Evolutionary conservation across 225 moss, liverwort and hornwort genomes (phyloP).

Genomic region (Antitrichia curtipendula): DNA sequence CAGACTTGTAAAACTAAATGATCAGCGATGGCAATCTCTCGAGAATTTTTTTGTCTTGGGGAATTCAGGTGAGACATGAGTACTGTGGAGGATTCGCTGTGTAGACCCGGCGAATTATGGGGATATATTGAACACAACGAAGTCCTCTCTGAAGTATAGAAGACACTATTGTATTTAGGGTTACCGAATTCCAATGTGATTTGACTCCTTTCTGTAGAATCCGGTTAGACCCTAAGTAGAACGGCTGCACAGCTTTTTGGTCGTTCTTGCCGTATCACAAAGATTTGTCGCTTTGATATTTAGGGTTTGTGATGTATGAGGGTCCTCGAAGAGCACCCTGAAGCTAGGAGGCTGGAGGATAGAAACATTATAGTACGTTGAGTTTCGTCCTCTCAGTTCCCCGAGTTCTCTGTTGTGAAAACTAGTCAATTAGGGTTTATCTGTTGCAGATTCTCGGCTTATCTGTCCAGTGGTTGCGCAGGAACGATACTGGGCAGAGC

Average conservation of each 20-base stretch:
- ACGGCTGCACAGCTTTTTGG: not conserved
- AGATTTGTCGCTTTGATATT: not conserved
- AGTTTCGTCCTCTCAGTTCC: not conserved
- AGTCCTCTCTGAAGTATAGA: not conserved
- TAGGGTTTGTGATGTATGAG: not conserved
- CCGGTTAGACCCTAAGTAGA: not conserved
- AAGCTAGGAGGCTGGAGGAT: not conserved
- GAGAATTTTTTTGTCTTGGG: not conserved
- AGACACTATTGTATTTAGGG: not conserved
- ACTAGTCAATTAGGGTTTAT: not conserved
- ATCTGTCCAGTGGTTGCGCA: not conserved
- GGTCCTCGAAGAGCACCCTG: not conserved
- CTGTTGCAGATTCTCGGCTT: not conserved
- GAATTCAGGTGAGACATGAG: not conserved
- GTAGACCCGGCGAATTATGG: not conserved
- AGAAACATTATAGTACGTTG: not conserved
- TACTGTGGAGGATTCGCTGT: not conserved
- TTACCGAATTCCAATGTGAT: not conserved
- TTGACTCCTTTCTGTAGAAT: not conserved
- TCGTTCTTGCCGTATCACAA: not conserved
- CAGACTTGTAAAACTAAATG: not conserved
- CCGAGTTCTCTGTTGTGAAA: not conserved
- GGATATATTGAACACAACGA: not conserved
- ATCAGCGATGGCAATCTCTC: not conserved
- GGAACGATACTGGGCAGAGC: slow-evolving; percentile 77